phyloP scores from a whole-genome alignment of 164 flowering plant species.

The Santalum album region DNA sequence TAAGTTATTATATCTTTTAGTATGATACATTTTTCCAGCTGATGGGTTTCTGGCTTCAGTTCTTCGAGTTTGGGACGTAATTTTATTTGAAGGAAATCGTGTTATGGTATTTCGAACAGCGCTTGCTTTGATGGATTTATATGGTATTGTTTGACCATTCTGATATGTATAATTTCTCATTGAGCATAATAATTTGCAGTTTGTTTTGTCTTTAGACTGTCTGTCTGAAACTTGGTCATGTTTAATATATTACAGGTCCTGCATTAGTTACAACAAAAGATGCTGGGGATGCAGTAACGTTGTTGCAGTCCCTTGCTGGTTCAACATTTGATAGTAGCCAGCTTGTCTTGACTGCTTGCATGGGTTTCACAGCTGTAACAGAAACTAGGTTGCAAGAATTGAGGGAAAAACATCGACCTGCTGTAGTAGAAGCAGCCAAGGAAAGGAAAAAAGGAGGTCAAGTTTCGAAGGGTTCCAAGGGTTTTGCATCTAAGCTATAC shows the following conservation, averaged over 20 bases:
- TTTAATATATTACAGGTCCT: not conserved
- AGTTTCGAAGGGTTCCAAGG: conserved; percentile 7
- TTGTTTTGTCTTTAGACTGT: not conserved
- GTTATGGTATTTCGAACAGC: conserved; percentile 6
- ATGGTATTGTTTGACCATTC: not conserved
- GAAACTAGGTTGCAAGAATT: conserved; percentile 1
- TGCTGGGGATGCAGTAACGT: conserved; percentile 7
- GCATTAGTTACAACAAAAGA: conserved; percentile 6
- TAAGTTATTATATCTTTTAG: not conserved
- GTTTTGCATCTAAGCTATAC: conserved; percentile 6
- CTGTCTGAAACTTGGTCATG: not conserved
- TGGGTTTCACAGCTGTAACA: conserved; percentile 2
- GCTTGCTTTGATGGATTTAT: conserved; percentile 6
- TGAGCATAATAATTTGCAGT: not conserved
- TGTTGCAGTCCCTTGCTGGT: conserved; percentile 8
- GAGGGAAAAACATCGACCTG: conserved; percentile 5
- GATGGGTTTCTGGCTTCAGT: not conserved
- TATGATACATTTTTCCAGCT: not conserved
- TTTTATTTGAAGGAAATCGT: conserved; percentile 5
- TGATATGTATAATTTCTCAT: not conserved
- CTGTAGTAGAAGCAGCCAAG: not conserved
- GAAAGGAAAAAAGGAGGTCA: not conserved
- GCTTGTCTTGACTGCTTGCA: conserved; percentile 3
- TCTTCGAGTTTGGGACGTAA: conserved; percentile 7
- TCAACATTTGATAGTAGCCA: conserved; percentile 9